phyloP scores from a whole-genome alignment of 306 rosid genomes.

The Lathyrus oleraceus region DNA sequence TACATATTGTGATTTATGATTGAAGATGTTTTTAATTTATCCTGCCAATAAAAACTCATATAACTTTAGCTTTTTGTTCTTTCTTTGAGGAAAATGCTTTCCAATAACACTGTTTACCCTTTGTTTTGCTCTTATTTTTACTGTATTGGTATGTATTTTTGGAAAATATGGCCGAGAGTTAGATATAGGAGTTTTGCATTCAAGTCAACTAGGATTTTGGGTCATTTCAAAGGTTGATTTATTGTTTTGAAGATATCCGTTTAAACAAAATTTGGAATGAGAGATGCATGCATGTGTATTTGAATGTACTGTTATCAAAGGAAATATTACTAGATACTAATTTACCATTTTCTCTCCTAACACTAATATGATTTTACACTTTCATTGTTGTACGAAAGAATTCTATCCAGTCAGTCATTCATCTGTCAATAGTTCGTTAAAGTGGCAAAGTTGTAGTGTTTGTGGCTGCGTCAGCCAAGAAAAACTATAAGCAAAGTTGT shows the following conservation, averaged over 20 bases:
- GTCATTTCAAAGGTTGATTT: conserved; percentile 10
- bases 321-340: background rate
- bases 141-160: background rate
- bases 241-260: background rate
- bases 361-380: background rate
- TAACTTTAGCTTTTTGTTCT: background rate
- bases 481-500: too few relatives aligned
- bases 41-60: background rate
- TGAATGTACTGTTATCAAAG: background rate
- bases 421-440: background rate
- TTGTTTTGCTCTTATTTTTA: conserved; percentile 19
- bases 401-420: background rate
- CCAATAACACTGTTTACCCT: background rate
- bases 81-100: background rate
- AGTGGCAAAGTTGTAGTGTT: background rate
- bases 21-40: background rate
- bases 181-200: background rate
- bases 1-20: background rate
- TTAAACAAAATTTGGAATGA: background rate
- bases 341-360: background rate
- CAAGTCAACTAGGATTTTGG: background rate
- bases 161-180: background rate
- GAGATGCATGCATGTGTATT: background rate
- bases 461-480: background rate
- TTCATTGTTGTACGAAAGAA: background rate